A percentile compares a stretch with the other conserved stretches of the same genome.
These are phyloP conservation scores for Aspergillus pseudoviridinutans DNA, from an alignment of 2,329 filamentous ascomycete genomes.

Conservation along the genomic window DNA sequence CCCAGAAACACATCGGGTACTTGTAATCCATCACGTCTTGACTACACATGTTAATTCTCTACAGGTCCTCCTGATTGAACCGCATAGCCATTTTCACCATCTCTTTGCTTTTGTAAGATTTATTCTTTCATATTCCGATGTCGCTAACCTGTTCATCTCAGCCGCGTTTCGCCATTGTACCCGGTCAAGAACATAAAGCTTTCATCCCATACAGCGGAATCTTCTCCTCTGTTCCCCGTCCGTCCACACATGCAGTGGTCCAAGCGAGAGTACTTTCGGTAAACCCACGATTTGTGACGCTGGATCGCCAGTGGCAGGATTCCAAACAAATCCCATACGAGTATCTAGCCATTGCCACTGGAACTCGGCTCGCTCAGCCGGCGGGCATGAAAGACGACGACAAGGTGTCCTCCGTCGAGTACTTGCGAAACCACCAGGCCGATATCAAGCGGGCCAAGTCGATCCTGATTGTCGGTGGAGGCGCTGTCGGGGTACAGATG, in stretches of 20 bases:
- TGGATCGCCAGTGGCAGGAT: constrained; percentile 34
- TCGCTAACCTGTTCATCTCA: constrained; percentile 6
- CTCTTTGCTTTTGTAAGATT: constrained; percentile 32
- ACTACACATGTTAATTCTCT: background rate
- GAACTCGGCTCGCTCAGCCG: constrained; percentile 30
- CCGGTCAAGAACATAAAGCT: constrained; percentile 35
- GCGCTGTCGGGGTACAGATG: constrained; percentile 50
- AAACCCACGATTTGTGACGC: constrained; percentile 21
- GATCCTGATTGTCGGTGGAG: constrained; percentile 43
- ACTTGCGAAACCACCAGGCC: constrained; percentile 30
- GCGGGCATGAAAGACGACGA: constrained; percentile 32
- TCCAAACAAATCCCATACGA: constrained; percentile 29
- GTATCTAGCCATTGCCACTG: constrained; percentile 32
- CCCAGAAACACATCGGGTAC: constrained; percentile 32
- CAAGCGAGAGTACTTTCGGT: constrained; percentile 31
- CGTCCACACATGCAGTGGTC: constrained; percentile 24
- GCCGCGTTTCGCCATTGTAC: constrained; percentile 32
- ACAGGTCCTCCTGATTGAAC: constrained; percentile 30
- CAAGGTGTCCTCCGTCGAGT: constrained; percentile 29
- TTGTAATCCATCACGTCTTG: background rate
- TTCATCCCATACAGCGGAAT: constrained; percentile 33
- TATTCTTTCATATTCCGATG: background rate
- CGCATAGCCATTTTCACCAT: constrained; percentile 36
- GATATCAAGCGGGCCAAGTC: constrained; percentile 26
- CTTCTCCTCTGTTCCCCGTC: constrained; percentile 22